A percentile compares a stretch with the other conserved stretches of the same genome.
phyloP scores from a whole-genome alignment of 768 basidiomycete species.

The Tubosaeta sp. region DNA sequence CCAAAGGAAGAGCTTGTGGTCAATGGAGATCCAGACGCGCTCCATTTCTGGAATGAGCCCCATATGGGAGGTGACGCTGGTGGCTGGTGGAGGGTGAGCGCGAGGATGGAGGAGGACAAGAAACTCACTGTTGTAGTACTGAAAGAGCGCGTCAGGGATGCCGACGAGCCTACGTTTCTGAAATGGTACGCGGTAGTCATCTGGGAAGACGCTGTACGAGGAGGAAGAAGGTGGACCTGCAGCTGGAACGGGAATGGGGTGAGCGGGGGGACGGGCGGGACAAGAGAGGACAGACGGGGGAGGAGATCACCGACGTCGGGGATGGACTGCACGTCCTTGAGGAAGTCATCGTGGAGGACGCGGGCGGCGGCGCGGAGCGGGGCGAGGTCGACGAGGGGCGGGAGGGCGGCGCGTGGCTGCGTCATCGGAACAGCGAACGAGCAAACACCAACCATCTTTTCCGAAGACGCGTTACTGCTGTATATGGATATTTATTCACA shows the following conservation, averaged over 20 bases:
- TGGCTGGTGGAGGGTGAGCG: constrained; percentile 39
- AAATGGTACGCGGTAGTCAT: constrained; percentile 75
- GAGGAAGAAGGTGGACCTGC: constrained; percentile 65
- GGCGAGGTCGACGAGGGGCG: constrained; percentile 48
- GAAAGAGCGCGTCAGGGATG: constrained; percentile 76
- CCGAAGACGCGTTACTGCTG: background rate
- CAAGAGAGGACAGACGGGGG: constrained; percentile 42
- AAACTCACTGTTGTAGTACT: constrained; percentile 68
- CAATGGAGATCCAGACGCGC: constrained; percentile 92
- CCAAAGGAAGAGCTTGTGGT: constrained; percentile 94
- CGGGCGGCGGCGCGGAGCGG: constrained; percentile 64
- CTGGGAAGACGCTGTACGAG: constrained; percentile 73
- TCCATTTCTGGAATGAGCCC: constrained; percentile 92
- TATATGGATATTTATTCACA: background rate
- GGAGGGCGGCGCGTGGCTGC: constrained; percentile 14
- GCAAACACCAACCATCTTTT: background rate
- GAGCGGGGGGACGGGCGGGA: background rate
- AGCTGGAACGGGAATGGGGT: constrained; percentile 43
- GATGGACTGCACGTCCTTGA: constrained; percentile 69
- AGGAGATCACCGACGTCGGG: constrained; percentile 74
- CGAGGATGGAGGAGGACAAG: background rate
- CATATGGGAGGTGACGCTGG: constrained; percentile 75
- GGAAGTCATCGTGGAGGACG: constrained; percentile 62
- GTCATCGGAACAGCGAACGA: constrained; percentile 8
- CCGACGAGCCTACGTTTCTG: constrained; percentile 72